A percentile compares a stretch with the other conserved stretches of the same genome.
Conservation (phyloP, 495 filamentous ascomycete species). For the Penicillium robsamsonii region DNA sequence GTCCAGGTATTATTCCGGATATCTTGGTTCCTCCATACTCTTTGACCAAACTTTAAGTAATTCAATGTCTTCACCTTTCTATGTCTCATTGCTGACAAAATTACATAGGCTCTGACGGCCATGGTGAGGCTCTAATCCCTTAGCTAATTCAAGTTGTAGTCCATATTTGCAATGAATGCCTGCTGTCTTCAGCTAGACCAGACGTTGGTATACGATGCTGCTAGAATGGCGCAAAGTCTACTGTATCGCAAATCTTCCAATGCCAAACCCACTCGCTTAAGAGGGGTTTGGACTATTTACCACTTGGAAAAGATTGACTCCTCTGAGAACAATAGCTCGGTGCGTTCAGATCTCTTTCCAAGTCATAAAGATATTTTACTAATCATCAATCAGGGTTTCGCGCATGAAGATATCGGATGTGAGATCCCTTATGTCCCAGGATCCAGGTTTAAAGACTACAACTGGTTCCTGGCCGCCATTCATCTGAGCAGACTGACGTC, state of each 20-base stretch:
- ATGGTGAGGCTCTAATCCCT: too few relatives aligned
- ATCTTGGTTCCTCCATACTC: too few relatives aligned
- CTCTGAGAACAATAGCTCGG: slow-evolving; percentile 31
- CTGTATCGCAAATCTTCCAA: slow-evolving; percentile 21
- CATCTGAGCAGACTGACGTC: slow-evolving; percentile 31
- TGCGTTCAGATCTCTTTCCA: slow-evolving; percentile 15
- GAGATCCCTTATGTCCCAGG: slow-evolving; percentile 32
- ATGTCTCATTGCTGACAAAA: too few relatives aligned
- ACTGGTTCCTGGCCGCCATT: slow-evolving; percentile 33
- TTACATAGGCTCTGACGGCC: too few relatives aligned
- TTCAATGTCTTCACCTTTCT: too few relatives aligned
- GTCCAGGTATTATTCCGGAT: too few relatives aligned
- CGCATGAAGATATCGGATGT: slow-evolving; percentile 10
- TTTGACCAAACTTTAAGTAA: too few relatives aligned
- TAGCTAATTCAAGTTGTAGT: too few relatives aligned
- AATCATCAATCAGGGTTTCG: background rate
- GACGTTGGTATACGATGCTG: too few relatives aligned
- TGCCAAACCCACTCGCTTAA: slow-evolving; percentile 17
- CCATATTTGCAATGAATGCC: too few relatives aligned
- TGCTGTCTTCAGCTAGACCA: too few relatives aligned
- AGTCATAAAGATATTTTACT: slow-evolving; percentile 12
- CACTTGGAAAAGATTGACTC: slow-evolving; percentile 32
- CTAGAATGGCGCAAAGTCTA: slow-evolving; percentile 29
- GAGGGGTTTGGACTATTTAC: slow-evolving; percentile 40
- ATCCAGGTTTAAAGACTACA: slow-evolving; percentile 26